Evolutionary conservation across 2,329 filamentous ascomycete species (phyloP).

Genomic region (Alternaria triticimaculans): DNA sequence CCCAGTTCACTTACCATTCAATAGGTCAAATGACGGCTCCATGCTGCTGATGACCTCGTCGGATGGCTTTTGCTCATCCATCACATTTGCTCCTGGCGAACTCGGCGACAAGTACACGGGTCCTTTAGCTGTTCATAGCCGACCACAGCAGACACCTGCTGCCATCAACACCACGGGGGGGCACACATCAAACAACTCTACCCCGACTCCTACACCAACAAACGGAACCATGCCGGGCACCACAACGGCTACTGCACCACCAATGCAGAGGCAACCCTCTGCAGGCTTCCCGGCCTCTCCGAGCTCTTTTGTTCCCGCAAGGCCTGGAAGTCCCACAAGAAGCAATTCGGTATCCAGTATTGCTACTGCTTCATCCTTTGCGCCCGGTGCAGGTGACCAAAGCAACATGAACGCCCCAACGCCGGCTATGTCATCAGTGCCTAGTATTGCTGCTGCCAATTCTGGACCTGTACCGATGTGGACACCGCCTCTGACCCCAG

Average conservation of each 20-base stretch:
- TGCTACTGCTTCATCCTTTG: conserved; percentile 66
- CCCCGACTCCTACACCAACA: conserved; percentile 74
- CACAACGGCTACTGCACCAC: conserved; percentile 58
- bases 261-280: conserved; percentile 58
- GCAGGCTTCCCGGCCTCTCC: conserved; percentile 64
- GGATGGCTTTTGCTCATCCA: conserved; percentile 93
- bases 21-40: conserved; percentile 75
- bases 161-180: conserved; percentile 51
- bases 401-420: conserved; percentile 74
- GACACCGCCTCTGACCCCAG: conserved; percentile 89
- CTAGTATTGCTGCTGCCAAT: conserved; percentile 75
- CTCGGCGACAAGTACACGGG: conserved; percentile 82
- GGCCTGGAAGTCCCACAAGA: conserved; percentile 78
- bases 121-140: conserved; percentile 55
- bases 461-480: conserved; percentile 73
- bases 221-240: conserved; percentile 66
- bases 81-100: conserved; percentile 84
- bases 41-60: conserved; percentile 95
- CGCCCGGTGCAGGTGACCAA: conserved; percentile 42
- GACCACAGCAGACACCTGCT: conserved; percentile 44
- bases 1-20: conserved; percentile 22
- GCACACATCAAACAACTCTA: conserved; percentile 65
- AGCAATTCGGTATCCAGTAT: conserved; percentile 88
- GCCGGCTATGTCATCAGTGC: conserved; percentile 77
- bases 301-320: conserved; percentile 60